A percentile compares a stretch with the other conserved stretches of the same genome.
These are phyloP conservation scores for Geotrichum europaeum DNA, from an alignment of 1,139 yeast species.

Conservation along the genomic window DNA sequence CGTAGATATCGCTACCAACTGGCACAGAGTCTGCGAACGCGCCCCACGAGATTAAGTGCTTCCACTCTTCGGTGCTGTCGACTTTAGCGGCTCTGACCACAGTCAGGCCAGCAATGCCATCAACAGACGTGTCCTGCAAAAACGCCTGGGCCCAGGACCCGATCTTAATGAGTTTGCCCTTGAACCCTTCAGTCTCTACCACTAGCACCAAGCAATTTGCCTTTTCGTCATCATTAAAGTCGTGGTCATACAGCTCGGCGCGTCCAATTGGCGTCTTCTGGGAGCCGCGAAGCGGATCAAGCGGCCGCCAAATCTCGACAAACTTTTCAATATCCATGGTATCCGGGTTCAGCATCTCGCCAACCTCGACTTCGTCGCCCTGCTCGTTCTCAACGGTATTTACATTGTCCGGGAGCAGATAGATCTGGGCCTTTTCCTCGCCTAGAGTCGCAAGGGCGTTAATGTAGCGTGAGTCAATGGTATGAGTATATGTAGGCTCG, in stretches of 20 bases:
- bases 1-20: background rate
- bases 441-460: conserved; percentile 18
- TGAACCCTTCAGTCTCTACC: conserved; percentile 15
- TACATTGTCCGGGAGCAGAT: conserved; percentile 43
- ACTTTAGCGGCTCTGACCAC: conserved; percentile 16
- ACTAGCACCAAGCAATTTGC: conserved; percentile 17
- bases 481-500: conserved; percentile 36
- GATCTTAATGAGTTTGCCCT: conserved; percentile 24
- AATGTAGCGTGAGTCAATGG: conserved; percentile 38
- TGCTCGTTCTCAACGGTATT: conserved; percentile 37
- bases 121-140: conserved; percentile 10
- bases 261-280: conserved; percentile 27
- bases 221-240: background rate
- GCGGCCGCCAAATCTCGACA: conserved; percentile 53
- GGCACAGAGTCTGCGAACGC: conserved; percentile 16
- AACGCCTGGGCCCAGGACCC: conserved; percentile 26
- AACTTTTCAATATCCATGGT: conserved; percentile 44
- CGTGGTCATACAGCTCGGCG: background rate
- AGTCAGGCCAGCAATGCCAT: conserved; percentile 15
- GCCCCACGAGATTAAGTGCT: conserved; percentile 17
- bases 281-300: conserved; percentile 42
- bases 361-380: conserved; percentile 48
- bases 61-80: conserved; percentile 13
- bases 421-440: conserved; percentile 18
- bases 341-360: conserved; percentile 46